Conservation (phyloP, 768 basidiomycete genomes). For the Psilocybe subaeruginosa region DNA sequence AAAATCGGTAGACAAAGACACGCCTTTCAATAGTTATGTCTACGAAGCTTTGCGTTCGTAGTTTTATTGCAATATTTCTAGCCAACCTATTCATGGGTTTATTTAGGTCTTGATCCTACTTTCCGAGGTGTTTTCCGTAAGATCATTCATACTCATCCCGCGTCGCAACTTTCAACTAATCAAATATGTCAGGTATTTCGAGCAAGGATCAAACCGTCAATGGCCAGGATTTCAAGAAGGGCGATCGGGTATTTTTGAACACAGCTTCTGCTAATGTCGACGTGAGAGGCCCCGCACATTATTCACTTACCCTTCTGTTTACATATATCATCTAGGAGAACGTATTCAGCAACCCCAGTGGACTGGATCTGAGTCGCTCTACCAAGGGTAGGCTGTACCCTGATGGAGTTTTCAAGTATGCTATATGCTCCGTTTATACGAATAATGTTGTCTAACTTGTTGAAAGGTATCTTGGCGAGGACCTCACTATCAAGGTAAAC, state of each 20-base stretch:
- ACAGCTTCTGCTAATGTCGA: slow-evolving; percentile 57
- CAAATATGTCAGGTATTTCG: slow-evolving; percentile 42
- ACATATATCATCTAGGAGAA: slow-evolving; percentile 37
- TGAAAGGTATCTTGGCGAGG: slow-evolving; percentile 43
- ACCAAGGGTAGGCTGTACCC: slow-evolving; percentile 47
- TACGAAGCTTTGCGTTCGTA: slow-evolving; percentile 72
- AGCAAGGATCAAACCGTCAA: slow-evolving; percentile 47
- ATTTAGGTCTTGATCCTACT: slow-evolving; percentile 69
- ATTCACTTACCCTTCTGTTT: neutral
- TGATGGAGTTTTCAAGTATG: slow-evolving; percentile 50
- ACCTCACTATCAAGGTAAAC: slow-evolving; percentile 56
- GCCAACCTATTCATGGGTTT: slow-evolving; percentile 2
- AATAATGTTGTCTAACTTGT: neutral
- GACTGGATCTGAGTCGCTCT: slow-evolving; percentile 48
- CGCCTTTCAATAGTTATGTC: slow-evolving; percentile 55
- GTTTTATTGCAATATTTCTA: neutral
- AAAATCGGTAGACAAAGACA: slow-evolving; percentile 31
- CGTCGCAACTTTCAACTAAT: neutral
- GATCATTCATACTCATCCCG: slow-evolving; percentile 18
- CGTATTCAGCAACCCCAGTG: slow-evolving; percentile 51
- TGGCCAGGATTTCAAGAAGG: slow-evolving; percentile 43
- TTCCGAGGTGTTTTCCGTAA: slow-evolving; percentile 72
- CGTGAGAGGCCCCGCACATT: slow-evolving; percentile 39
- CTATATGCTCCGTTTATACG: neutral
- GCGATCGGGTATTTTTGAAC: slow-evolving; percentile 64